phyloP scores from a whole-genome alignment of 2,329 filamentous ascomycete genomes.

The Didymella keratinophila region DNA sequence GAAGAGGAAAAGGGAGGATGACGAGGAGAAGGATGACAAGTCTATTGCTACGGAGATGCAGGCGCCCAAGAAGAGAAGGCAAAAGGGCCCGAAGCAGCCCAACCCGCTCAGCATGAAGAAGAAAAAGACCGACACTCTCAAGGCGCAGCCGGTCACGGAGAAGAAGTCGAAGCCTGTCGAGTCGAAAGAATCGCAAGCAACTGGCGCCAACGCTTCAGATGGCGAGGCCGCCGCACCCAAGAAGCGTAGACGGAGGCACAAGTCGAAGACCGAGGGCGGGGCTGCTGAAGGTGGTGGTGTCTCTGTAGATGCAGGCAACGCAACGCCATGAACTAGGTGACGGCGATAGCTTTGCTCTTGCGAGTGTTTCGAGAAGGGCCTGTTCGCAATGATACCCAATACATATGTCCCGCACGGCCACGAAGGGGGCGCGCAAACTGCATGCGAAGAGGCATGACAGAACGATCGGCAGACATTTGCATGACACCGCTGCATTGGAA shows the following conservation, averaged over 20 bases:
- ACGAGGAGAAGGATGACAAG: conserved; percentile 54
- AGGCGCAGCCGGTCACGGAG: conserved; percentile 18
- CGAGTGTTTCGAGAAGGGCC: background rate
- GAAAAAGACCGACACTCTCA: conserved; percentile 60
- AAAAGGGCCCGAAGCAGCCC: conserved; percentile 70
- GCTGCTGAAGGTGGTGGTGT: conserved; percentile 17
- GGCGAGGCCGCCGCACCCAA: conserved; percentile 40
- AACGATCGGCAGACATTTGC: background rate
- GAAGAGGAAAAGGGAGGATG: conserved; percentile 55
- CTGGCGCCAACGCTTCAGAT: conserved; percentile 26
- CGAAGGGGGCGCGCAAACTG: background rate
- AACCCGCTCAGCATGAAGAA: conserved; percentile 78
- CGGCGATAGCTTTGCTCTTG: background rate
- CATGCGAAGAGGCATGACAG: background rate
- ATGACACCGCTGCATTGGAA: background rate
- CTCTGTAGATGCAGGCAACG: conserved; percentile 25
- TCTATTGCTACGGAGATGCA: conserved; percentile 33
- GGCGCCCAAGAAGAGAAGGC: conserved; percentile 59
- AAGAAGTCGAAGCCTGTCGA: conserved; percentile 28
- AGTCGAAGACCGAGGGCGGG: conserved; percentile 42
- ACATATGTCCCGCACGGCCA: conserved; percentile 1
- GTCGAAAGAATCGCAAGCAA: conserved; percentile 10
- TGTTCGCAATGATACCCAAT: conserved; percentile 23
- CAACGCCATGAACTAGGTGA: conserved; percentile 29
- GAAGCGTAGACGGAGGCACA: conserved; percentile 53